phyloP scores from a whole-genome alignment of 176 grass and related monocot genomes.

The Carex cristatella region DNA sequence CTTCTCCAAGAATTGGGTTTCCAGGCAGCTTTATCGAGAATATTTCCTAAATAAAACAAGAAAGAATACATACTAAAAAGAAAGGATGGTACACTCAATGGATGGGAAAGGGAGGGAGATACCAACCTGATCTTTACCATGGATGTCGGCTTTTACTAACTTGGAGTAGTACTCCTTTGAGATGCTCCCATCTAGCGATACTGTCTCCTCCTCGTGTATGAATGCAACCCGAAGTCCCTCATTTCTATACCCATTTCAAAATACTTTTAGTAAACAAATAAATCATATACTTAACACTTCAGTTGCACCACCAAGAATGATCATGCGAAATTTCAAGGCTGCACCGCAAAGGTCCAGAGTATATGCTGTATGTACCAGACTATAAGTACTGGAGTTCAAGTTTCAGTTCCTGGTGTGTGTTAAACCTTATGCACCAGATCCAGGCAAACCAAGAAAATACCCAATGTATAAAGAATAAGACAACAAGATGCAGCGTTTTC shows the following conservation, averaged over 20 bases:
- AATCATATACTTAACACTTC: background rate
- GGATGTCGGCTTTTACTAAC: conserved; percentile 90
- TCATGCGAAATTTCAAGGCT: background rate
- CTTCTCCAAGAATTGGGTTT: conserved; percentile 94
- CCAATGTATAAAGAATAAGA: conserved; percentile 11
- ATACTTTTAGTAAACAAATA: background rate
- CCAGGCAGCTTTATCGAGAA: conserved; percentile 93
- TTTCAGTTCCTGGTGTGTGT: background rate
- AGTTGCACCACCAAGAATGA: background rate
- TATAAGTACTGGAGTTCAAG: background rate
- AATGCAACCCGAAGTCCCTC: conserved; percentile 95
- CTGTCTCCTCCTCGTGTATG: conserved; percentile 72
- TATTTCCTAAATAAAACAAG: conserved; percentile 64
- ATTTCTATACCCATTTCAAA: conserved; percentile 47
- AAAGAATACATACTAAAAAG: background rate
- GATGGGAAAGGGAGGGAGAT: background rate
- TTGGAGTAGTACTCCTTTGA: conserved; percentile 81
- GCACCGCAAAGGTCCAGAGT: background rate
- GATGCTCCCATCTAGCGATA: conserved; percentile 24
- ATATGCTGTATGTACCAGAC: background rate
- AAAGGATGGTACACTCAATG: background rate
- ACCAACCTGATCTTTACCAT: conserved; percentile 95
- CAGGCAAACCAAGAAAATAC: background rate
- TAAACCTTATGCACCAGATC: background rate
- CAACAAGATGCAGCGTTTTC: background rate